Evolutionary conservation across 306 rosid genomes (phyloP).

Genomic region (Rubus parviflorus): DNA sequence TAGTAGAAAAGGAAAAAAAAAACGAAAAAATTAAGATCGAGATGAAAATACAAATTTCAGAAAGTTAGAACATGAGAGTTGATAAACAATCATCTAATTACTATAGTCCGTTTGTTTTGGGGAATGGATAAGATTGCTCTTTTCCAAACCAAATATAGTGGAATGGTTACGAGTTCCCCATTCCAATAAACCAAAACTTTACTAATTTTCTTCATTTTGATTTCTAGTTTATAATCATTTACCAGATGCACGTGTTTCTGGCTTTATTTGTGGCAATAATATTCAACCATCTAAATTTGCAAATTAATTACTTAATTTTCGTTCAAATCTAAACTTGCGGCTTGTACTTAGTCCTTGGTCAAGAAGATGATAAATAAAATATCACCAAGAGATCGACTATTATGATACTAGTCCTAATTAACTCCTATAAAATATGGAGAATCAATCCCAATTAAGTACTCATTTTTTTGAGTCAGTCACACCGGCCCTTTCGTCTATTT

Average conservation of each 20-base stretch:
- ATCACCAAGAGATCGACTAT: not conserved
- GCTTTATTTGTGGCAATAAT: not conserved
- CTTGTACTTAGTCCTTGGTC: not conserved
- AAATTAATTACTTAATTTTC: not conserved
- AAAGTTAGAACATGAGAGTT: too few species aligned
- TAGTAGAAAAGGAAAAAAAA: too few species aligned
- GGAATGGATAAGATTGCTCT: too few species aligned
- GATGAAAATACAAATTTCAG: too few species aligned
- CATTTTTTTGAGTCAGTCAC: not conserved
- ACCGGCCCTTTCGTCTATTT: constrained; percentile 18
- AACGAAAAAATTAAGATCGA: too few species aligned
- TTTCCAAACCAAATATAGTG: too few species aligned
- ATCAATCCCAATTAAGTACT: not conserved
- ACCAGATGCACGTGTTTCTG: not conserved
- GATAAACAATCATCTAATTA: too few species aligned
- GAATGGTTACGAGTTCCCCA: too few species aligned
- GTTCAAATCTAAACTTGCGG: not conserved
- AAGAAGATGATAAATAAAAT: not conserved
- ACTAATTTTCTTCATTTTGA: not conserved
- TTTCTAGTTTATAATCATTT: not conserved
- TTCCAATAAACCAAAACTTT: too few species aligned
- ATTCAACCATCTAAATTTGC: not conserved
- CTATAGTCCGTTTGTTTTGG: too few species aligned
- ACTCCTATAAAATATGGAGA: not conserved
- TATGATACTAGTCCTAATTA: not conserved